Conservation (phyloP, 2,329 filamentous ascomycete species). For the Paecilomyces sp. region DNA sequence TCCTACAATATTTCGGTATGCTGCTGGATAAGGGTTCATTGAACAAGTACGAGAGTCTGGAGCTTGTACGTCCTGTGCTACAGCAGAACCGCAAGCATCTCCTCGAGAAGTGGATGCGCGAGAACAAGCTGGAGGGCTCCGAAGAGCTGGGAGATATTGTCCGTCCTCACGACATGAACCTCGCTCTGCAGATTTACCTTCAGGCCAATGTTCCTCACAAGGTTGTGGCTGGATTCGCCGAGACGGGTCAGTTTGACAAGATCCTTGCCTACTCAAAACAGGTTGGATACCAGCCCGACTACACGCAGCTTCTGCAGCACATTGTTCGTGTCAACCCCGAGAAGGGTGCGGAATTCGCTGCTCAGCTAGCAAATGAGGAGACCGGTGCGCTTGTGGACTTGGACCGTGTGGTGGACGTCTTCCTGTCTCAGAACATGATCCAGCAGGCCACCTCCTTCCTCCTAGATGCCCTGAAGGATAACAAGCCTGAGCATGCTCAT, state of each 20-base stretch:
- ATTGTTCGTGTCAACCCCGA: constrained; percentile 87
- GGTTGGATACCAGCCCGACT: constrained; percentile 88
- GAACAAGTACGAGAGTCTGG: constrained; percentile 89
- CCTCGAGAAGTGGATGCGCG: constrained; percentile 95
- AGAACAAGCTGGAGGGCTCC: constrained; percentile 91
- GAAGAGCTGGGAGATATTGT: constrained; percentile 95
- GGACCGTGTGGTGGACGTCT: constrained; percentile 92
- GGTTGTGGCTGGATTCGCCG: constrained; percentile 88
- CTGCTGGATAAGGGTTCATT: constrained; percentile 89
- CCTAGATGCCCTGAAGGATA: constrained; percentile 88
- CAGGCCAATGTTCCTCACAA: constrained; percentile 88
- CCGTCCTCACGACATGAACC: constrained; percentile 76
- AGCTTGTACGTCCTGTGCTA: constrained; percentile 86
- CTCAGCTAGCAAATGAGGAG: constrained; percentile 83
- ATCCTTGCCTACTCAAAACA: constrained; percentile 87
- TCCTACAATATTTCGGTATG: constrained; percentile 96
- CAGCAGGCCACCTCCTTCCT: constrained; percentile 98
- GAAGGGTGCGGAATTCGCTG: constrained; percentile 90
- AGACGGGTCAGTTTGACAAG: constrained; percentile 94
- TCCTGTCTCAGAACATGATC: constrained; percentile 96
- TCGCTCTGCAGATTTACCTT: constrained; percentile 83
- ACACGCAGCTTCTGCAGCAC: constrained; percentile 83
- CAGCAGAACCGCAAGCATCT: constrained; percentile 91
- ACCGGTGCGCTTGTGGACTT: constrained; percentile 82
- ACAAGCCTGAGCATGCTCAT: constrained; percentile 86